phyloP scores from a whole-genome alignment of 2,329 filamentous ascomycete genomes.

The Fusarium nematophilum region DNA sequence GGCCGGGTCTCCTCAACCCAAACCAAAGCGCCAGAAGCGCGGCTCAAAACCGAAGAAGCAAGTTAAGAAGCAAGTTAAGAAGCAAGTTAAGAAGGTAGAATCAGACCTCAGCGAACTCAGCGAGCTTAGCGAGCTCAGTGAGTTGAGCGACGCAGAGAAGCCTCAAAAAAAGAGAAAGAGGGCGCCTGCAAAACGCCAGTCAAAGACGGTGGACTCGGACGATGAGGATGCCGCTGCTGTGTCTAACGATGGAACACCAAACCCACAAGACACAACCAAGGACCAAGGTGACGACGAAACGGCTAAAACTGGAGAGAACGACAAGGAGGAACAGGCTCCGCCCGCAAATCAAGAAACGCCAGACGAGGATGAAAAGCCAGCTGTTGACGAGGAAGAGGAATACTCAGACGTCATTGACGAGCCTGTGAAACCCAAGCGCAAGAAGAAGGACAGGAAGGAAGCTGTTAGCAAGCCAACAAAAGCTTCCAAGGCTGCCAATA shows the following conservation, averaged over 20 bases:
- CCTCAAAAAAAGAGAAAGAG: constrained; percentile 35
- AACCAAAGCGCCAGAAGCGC: constrained; percentile 55
- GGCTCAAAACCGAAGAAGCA: constrained; percentile 46
- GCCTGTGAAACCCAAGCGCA: constrained; percentile 67
- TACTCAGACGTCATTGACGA: constrained; percentile 77
- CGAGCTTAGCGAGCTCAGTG: constrained; percentile 38
- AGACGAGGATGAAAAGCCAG: constrained; percentile 19
- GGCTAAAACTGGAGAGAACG: not conserved
- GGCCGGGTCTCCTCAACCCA: constrained; percentile 49
- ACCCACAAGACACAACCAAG: constrained; percentile 15
- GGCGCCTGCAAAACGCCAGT: constrained; percentile 17
- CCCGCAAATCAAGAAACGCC: constrained; percentile 12
- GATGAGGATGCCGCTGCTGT: constrained; percentile 39
- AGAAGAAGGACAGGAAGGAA: constrained; percentile 59
- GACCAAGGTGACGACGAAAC: constrained; percentile 6
- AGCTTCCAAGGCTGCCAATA: constrained; percentile 42
- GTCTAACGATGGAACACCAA: constrained; percentile 24
- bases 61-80: constrained; percentile 46
- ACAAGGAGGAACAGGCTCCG: constrained; percentile 1
- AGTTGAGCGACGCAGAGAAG: constrained; percentile 43
- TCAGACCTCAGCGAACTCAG: constrained; percentile 33
- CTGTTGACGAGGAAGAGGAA: constrained; percentile 52
- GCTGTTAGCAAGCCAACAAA: constrained; percentile 41
- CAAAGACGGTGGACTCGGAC: constrained; percentile 43
- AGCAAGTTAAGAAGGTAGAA: constrained; percentile 32